A percentile compares a stretch with the other conserved stretches of the same genome.
These are phyloP conservation scores for Lecanicillium sp. DNA, from an alignment of 2,329 filamentous ascomycete genomes.

Conservation along the genomic window DNA sequence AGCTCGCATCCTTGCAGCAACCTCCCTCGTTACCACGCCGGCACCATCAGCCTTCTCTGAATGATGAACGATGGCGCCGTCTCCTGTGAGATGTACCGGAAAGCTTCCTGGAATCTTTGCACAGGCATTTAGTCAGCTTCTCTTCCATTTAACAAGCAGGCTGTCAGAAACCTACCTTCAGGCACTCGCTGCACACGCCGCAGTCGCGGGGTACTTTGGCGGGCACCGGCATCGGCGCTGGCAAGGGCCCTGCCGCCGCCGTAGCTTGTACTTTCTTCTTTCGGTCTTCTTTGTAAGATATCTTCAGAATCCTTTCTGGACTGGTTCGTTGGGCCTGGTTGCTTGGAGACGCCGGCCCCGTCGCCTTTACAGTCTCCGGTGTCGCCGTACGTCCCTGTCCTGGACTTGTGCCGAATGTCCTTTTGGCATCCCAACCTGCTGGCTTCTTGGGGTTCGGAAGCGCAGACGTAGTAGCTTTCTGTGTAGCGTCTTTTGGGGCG, in stretches of 20 bases:
- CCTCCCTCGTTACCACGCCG: not conserved
- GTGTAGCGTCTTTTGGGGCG: not conserved
- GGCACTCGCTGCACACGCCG: not conserved
- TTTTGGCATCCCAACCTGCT: constrained; percentile 5
- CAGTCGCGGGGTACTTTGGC: not conserved
- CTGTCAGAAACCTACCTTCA: not conserved
- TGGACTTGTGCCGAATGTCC: not conserved
- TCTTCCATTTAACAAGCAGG: not conserved
- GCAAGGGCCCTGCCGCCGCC: no score
- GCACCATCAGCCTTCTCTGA: constrained; percentile 16
- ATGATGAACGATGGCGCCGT: constrained; percentile 26
- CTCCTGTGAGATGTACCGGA: constrained; percentile 21
- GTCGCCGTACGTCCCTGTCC: not conserved
- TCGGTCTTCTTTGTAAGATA: not conserved
- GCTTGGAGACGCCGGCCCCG: no score
- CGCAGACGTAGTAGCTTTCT: not conserved
- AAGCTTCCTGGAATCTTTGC: constrained; percentile 24
- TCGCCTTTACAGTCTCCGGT: not conserved
- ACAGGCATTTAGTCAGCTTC: not conserved
- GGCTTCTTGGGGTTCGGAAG: not conserved
- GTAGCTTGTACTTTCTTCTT: not conserved
- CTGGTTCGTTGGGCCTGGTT: not conserved
- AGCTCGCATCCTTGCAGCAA: not conserved
- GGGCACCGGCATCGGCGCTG: no score
- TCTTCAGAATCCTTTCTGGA: not conserved